Evolutionary conservation across 164 flowering plant genomes (phyloP).

Genomic region (Akebia trifoliata): DNA sequence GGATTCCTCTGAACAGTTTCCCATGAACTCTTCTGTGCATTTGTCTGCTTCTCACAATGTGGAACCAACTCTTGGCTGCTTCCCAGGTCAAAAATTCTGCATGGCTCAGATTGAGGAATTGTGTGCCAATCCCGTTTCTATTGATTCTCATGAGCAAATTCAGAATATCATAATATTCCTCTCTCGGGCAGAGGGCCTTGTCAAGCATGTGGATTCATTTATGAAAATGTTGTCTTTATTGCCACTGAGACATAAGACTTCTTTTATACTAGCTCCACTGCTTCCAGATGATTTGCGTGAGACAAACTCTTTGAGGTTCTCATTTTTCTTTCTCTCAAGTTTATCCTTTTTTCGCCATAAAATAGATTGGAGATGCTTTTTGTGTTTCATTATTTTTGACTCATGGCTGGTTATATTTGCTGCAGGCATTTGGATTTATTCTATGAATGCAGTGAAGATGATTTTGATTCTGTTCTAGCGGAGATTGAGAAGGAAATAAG

Average conservation of each 20-base stretch:
- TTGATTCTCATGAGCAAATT: constrained; percentile 57
- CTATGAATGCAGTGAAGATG: constrained; percentile 44
- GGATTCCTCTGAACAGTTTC: not conserved
- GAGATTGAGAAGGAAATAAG: constrained; percentile 84
- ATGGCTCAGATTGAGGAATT: constrained; percentile 64
- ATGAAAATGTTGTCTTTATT: constrained; percentile 52
- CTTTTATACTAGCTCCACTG: constrained; percentile 53
- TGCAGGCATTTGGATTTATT: constrained; percentile 60
- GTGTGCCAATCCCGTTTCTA: constrained; percentile 35
- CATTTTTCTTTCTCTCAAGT: constrained; percentile 4
- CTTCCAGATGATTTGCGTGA: constrained; percentile 54
- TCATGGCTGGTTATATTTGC: constrained; percentile 9
- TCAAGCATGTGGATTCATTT: constrained; percentile 72
- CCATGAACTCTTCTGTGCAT: not conserved
- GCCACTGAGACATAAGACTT: constrained; percentile 37
- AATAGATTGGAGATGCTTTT: too few species aligned
- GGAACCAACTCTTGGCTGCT: constrained; percentile 3
- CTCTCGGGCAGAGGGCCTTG: constrained; percentile 59
- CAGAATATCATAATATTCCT: constrained; percentile 72
- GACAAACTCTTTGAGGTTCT: constrained; percentile 49
- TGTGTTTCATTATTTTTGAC: not conserved
- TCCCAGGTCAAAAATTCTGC: constrained; percentile 74
- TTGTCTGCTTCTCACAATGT: too few species aligned
- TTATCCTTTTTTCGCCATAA: not conserved
- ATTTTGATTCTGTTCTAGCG: constrained; percentile 69